Base-by-base conservation (phyloP, 306 rosid species). In the Cucumis cinereus region DNA sequence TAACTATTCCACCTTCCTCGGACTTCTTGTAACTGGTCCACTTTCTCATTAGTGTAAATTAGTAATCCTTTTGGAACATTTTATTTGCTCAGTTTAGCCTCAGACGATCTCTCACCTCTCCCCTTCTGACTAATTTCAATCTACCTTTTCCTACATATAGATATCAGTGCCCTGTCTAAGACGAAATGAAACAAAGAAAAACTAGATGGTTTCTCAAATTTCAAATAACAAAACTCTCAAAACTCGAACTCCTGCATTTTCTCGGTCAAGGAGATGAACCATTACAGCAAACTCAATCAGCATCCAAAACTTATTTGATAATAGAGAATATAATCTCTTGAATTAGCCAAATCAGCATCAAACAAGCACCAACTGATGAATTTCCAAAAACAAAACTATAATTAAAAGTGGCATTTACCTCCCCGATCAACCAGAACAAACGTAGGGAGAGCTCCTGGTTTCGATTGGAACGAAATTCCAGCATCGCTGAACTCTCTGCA, bases 341-440 rank as follows among this genome's bases (percentile, higher is more conserved):
- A 35, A 58, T 56, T 57, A 56, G 59, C 77, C 36, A 74, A 16
- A 7, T 74, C 23, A 30, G 28, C 26, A 12, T 20, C 50, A 33
- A 4, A 53, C 0, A 20, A 73, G 33, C 53, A 49, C 43, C n/a
- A 15, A 60, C 55, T 16, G 77, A 20, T 83, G 83, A 81, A 80
- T 50, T 0, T 79, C 20, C 26, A 1, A 26, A 57, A 74, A 57
- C 64, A 20, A 68, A 23, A 73, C 74, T 0, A 53, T 59, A 76
- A 53, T n/a, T 7, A 54, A 4, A 22, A 74, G 79, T 11, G 28
- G 74, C 45, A 75, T 69, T 82, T 84, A 95, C 99, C 90, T 90
- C 97, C 99, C 12, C 99, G 99, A 88, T 92, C 97, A 79, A 95
- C 86, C 86, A 95, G 81, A 81, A 95, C 87, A 80, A 95, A 79